phyloP scores from a whole-genome alignment of 2,329 filamentous ascomycete species.

The Didymella segeticola region DNA sequence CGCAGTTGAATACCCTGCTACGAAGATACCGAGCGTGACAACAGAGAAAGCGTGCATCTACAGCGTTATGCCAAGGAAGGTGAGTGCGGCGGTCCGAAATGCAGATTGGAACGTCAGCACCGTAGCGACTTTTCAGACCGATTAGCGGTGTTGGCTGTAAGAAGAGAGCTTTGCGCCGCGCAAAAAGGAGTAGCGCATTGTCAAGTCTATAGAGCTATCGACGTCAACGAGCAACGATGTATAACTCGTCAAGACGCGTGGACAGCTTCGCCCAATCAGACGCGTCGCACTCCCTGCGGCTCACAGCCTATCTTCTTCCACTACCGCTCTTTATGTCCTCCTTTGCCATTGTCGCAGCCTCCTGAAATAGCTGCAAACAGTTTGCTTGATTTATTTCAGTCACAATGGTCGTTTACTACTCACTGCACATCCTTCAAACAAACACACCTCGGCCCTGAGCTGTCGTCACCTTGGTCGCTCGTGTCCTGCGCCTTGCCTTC shows the following conservation, averaged over 20 bases:
- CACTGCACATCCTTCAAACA: background rate
- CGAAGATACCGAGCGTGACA: slow-evolving; percentile 95
- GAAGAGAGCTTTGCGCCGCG: slow-evolving; percentile 1
- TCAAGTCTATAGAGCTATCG: slow-evolving; percentile 23
- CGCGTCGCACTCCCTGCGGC: background rate
- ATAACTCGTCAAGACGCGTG: background rate
- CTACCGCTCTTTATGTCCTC: background rate
- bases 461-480: background rate
- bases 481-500: background rate
- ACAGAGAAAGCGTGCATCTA: slow-evolving; percentile 98
- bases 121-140: background rate
- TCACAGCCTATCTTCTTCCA: background rate
- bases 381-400: background rate
- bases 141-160: background rate
- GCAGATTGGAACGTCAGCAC: background rate
- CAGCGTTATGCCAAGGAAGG: slow-evolving; percentile 33
- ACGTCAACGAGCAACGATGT: slow-evolving; percentile 4
- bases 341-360: background rate
- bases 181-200: slow-evolving; percentile 16
- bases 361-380: background rate
- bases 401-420: slow-evolving; percentile 3
- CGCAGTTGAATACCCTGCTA: slow-evolving; percentile 98
- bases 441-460: background rate
- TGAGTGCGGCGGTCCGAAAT: background rate
- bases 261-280: slow-evolving; percentile 13